A percentile compares a stretch with the other conserved stretches of the same genome.
Evolutionary conservation across 306 rosid genomes (phyloP).

Genomic region (Lablab purpureus): DNA sequence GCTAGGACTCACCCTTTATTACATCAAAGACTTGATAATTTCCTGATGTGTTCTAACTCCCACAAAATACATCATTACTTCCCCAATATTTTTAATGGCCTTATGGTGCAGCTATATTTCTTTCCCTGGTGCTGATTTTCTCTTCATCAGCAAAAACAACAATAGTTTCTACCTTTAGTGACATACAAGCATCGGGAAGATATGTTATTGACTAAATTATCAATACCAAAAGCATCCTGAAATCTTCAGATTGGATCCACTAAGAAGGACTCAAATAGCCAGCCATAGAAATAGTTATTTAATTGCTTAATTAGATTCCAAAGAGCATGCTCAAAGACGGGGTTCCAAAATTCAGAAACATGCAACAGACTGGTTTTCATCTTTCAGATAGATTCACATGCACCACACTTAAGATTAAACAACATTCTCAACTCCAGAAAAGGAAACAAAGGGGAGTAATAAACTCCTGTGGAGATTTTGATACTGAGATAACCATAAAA

Average conservation of each 20-base stretch:
- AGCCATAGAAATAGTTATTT: background rate
- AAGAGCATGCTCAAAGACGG: background rate
- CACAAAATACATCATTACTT: constrained; percentile 50
- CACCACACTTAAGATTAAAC: constrained; percentile 7
- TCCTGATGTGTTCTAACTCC: constrained; percentile 43
- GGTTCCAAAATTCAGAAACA: constrained; percentile 6
- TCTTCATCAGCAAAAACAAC: constrained; percentile 52
- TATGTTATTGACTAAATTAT: background rate
- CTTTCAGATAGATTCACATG: constrained; percentile 7
- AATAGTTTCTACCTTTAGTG: background rate
- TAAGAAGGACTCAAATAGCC: background rate
- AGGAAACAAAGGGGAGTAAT: constrained; percentile 29
- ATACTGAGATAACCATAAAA: background rate
- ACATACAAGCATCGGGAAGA: constrained; percentile 15
- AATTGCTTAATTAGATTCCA: constrained; percentile 4
- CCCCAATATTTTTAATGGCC: constrained; percentile 42
- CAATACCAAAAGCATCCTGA: background rate
- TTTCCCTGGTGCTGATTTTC: constrained; percentile 51
- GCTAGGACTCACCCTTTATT: background rate
- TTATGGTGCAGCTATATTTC: constrained; percentile 58
- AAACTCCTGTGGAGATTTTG: background rate
- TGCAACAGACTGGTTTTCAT: background rate
- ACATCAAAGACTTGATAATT: constrained; percentile 28
- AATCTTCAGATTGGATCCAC: constrained; percentile 2
- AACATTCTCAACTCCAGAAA: constrained; percentile 16